phyloP scores from a whole-genome alignment of 208 protist species.

The Leishmania braziliensis region DNA sequence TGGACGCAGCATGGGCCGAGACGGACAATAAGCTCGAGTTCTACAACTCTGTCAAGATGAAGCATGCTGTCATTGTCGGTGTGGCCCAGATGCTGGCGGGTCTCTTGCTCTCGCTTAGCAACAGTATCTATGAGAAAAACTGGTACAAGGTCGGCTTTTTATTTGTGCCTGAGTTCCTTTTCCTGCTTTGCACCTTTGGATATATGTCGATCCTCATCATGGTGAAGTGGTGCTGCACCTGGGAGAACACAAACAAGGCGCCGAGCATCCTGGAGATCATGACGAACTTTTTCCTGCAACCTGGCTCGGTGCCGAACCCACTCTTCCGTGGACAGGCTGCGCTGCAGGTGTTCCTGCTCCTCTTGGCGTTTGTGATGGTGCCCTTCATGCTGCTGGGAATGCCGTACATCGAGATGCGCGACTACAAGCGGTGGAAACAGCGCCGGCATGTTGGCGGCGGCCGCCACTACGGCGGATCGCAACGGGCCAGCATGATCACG shows the following conservation, averaged over 20 bases:
- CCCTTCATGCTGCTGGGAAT: slow-evolving; percentile 88
- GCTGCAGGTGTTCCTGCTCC: slow-evolving; percentile 84
- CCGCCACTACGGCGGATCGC: not conserved
- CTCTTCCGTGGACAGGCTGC: slow-evolving; percentile 80
- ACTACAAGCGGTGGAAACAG: slow-evolving; percentile 46
- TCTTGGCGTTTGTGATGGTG: slow-evolving; percentile 73
- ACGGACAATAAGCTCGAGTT: slow-evolving; percentile 97
- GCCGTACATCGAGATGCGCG: slow-evolving; percentile 71
- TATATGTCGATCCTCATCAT: slow-evolving; percentile 98
- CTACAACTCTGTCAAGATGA: slow-evolving; percentile 99
- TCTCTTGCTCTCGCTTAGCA: slow-evolving; percentile 91
- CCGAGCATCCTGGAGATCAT: slow-evolving; percentile 91
- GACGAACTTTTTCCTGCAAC: slow-evolving; percentile 94
- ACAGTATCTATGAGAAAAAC: slow-evolving; percentile 91
- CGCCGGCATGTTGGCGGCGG: not conserved
- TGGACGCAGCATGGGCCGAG: slow-evolving; percentile 91
- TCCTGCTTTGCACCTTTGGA: slow-evolving; percentile 94
- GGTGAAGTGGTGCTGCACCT: slow-evolving; percentile 96
- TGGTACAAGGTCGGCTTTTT: slow-evolving; percentile 85
- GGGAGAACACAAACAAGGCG: slow-evolving; percentile 83
- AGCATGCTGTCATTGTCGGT: slow-evolving; percentile 97
- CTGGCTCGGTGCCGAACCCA: slow-evolving; percentile 70
- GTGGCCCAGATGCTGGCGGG: slow-evolving; percentile 97
- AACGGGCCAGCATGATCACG: slow-evolving; percentile 14
- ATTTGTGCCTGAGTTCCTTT: slow-evolving; percentile 97